Conservation (phyloP, 495 filamentous ascomycete genomes). For the Opeltia flavorubescens region DNA sequence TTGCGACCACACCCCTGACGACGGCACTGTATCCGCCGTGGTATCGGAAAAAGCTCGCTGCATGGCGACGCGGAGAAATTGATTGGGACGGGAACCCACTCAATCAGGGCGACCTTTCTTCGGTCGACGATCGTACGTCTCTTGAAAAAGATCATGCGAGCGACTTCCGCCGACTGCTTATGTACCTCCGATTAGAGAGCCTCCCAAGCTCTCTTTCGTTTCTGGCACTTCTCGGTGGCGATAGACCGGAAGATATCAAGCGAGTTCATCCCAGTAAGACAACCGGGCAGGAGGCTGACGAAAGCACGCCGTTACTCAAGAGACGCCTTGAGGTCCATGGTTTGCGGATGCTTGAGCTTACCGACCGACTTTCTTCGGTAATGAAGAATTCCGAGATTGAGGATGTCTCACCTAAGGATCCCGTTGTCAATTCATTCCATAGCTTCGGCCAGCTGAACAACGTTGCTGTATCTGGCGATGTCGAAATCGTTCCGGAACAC, state of each 20-base stretch:
- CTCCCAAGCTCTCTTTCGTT: constrained; percentile 78
- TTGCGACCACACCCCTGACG: constrained; percentile 77
- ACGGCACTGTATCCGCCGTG: constrained; percentile 65
- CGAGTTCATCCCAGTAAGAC: constrained; percentile 28
- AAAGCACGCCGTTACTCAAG: constrained; percentile 7
- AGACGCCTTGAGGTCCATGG: constrained; percentile 67
- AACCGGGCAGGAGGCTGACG: constrained; percentile 1
- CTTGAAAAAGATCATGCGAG: constrained; percentile 23
- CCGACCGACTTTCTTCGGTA: constrained; percentile 84
- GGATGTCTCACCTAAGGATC: constrained; percentile 62
- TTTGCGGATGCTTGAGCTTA: constrained; percentile 72
- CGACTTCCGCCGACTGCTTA: constrained; percentile 35
- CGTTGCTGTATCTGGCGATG: constrained; percentile 66
- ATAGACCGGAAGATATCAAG: constrained; percentile 23
- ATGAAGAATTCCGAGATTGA: constrained; percentile 85
- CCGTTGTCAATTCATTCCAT: constrained; percentile 82
- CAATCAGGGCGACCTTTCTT: constrained; percentile 17
- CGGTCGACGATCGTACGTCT: constrained; percentile 22
- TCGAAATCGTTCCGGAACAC: constrained; percentile 60
- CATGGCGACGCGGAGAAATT: constrained; percentile 85
- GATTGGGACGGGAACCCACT: constrained; percentile 73
- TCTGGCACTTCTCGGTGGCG: constrained; percentile 57
- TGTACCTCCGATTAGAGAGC: constrained; percentile 78
- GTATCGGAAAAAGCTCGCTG: constrained; percentile 83
- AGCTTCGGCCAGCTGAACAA: constrained; percentile 79